Conservation (phyloP, 257 asterid genomes). For the Rehmannia glutinosa region DNA sequence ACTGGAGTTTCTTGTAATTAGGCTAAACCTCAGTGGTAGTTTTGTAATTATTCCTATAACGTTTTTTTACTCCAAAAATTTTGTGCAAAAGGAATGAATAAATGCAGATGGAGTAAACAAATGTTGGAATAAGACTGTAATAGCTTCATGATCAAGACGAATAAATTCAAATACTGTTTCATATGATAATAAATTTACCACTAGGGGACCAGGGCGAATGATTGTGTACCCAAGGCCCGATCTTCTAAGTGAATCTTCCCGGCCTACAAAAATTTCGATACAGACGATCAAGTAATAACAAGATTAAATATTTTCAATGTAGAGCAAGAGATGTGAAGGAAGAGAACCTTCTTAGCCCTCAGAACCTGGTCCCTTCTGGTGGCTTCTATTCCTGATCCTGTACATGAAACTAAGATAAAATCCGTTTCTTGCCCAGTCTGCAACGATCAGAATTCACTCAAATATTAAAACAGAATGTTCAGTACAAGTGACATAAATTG, state of each 20-base stretch:
- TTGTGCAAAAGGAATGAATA: neutral
- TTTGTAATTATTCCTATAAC: no score
- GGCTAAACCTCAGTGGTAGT: no score
- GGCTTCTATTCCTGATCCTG: constrained; percentile 88
- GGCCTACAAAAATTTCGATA: constrained; percentile 40
- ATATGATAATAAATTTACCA: constrained; percentile 40
- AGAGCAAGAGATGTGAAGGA: constrained; percentile 4
- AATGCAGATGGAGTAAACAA: no score
- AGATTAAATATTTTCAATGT: neutral
- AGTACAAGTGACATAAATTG: no score
- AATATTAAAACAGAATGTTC: neutral
- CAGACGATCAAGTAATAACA: constrained; percentile 10
- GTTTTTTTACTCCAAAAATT: no score
- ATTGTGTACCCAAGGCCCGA: constrained; percentile 98
- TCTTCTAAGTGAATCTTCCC: constrained; percentile 93
- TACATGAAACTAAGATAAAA: constrained; percentile 86
- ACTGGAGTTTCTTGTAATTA: no score
- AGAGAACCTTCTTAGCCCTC: constrained; percentile 80
- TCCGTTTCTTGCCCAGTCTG: constrained; percentile 99
- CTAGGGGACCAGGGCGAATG: constrained; percentile 88
- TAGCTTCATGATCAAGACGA: no score
- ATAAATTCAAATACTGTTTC: neutral
- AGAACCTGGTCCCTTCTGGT: constrained; percentile 85
- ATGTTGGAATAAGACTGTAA: no score
- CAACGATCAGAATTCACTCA: constrained; percentile 25